Conservation (phyloP, 306 rosid genomes). For the Calophaca sinica region DNA sequence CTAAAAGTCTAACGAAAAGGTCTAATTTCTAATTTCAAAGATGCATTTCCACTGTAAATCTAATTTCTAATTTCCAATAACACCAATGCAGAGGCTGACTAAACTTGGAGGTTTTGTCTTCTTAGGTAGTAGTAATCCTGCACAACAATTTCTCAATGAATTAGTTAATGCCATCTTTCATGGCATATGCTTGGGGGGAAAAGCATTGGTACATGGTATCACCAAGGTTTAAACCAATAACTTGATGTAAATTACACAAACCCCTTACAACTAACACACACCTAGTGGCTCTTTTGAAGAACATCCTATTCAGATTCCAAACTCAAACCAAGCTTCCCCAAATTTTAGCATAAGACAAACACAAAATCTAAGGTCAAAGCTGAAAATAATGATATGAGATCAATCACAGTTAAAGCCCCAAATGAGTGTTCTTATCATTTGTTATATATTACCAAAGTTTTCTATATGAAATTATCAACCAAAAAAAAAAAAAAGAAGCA, state of each 20-base stretch:
- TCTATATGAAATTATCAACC: too few relatives aligned
- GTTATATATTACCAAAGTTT: background rate
- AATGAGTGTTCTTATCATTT: background rate
- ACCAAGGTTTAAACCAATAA: background rate
- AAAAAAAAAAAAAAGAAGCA: too few relatives aligned
- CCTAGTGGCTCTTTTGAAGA: background rate
- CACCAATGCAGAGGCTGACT: too few relatives aligned
- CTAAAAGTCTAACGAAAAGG: too few relatives aligned
- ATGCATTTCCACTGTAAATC: too few relatives aligned
- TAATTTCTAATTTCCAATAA: too few relatives aligned
- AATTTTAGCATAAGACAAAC: background rate
- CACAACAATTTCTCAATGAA: constrained; percentile 19
- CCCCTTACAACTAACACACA: background rate
- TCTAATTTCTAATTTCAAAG: too few relatives aligned
- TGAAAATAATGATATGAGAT: constrained; percentile 24
- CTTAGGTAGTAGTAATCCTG: constrained; percentile 56
- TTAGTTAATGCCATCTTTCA: constrained; percentile 27
- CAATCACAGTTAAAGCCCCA: constrained; percentile 15
- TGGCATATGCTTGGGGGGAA: background rate
- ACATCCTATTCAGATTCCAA: constrained; percentile 10
- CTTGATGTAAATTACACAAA: background rate
- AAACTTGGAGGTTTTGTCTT: constrained; percentile 71
- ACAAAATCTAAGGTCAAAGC: constrained; percentile 18
- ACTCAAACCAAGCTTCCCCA: constrained; percentile 17
- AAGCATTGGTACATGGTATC: background rate